phyloP scores from a whole-genome alignment of 169 alveolate species.

The Blepharisma undulans region DNA sequence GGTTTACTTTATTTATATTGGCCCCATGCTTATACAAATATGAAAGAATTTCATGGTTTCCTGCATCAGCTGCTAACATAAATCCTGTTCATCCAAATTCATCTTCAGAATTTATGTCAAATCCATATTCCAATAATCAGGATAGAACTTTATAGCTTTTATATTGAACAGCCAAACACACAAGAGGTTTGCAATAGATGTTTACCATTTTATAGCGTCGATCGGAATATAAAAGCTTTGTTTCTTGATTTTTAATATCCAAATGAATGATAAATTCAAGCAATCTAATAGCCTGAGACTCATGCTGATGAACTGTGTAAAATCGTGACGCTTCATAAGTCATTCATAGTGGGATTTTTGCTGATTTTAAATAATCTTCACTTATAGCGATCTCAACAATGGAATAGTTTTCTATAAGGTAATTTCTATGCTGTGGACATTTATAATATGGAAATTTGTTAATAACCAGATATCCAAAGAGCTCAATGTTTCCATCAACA shows the following conservation, averaged over 20 bases:
- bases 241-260: neutral
- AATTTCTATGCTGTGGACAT: slow-evolving; percentile 4
- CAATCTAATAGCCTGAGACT: neutral
- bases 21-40: neutral
- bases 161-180: neutral
- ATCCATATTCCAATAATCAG: neutral
- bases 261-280: neutral
- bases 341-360: neutral
- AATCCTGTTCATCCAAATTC: neutral
- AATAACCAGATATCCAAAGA: neutral
- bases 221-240: neutral
- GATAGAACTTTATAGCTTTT: neutral
- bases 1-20: neutral
- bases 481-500: neutral
- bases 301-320: neutral
- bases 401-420: neutral
- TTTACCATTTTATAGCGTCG: neutral
- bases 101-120: neutral
- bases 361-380: neutral
- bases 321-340: slow-evolving; percentile 21
- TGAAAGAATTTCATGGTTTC: neutral
- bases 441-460: neutral
- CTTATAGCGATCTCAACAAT: neutral
- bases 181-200: neutral
- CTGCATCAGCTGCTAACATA: neutral